These are phyloP conservation scores for Aspergillus niger DNA, from an alignment of 2,329 filamentous ascomycete species.

Conservation along the genomic window DNA sequence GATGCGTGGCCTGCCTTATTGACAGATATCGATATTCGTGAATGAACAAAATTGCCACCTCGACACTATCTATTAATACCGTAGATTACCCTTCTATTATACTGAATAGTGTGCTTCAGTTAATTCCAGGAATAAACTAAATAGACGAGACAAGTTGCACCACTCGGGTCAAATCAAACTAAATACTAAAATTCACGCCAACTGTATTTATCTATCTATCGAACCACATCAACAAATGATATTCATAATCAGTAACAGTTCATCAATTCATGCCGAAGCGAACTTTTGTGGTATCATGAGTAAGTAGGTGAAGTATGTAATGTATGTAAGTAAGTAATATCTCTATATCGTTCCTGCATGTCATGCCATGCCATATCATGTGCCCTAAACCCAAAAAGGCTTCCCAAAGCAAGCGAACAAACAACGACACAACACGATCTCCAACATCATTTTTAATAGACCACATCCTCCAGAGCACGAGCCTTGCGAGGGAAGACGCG, in stretches of 20 bases:
- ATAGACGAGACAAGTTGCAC: too few relatives aligned
- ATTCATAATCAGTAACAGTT: conserved; percentile 13
- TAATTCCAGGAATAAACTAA: too few relatives aligned
- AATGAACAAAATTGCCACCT: neutral
- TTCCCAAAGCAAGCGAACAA: conserved; percentile 2
- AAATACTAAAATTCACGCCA: neutral
- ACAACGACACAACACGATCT: neutral
- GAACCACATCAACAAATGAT: neutral
- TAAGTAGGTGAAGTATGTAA: neutral
- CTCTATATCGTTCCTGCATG: neutral
- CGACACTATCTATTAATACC: neutral
- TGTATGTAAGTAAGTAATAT: neutral
- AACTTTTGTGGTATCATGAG: conserved; percentile 31
- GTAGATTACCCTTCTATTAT: neutral
- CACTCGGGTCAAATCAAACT: too few relatives aligned
- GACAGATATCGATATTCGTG: neutral
- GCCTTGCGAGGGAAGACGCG: conserved; percentile 77
- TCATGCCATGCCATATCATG: neutral
- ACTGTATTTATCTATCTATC: neutral
- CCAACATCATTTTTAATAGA: conserved; percentile 16
- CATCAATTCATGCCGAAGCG: conserved; percentile 26
- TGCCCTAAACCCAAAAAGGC: neutral
- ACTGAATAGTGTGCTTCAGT: too few relatives aligned
- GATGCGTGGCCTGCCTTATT: neutral
- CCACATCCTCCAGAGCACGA: conserved; percentile 44